Conservation (phyloP, 495 filamentous ascomycete species). For the Aspergillus cristatus region DNA sequence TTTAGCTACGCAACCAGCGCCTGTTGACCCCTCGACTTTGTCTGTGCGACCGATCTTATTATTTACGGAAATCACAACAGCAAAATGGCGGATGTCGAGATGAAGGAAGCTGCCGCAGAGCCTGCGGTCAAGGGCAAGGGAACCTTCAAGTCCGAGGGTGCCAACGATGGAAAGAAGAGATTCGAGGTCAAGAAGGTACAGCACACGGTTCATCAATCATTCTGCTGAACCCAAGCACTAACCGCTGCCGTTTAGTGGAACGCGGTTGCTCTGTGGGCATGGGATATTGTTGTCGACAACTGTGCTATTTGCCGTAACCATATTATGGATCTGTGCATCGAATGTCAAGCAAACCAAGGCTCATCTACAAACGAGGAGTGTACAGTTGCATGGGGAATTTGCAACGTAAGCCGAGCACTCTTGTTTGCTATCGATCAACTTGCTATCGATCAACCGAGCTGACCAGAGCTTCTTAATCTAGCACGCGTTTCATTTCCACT, state of each 20-base stretch:
- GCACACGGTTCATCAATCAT: background rate
- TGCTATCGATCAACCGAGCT: background rate
- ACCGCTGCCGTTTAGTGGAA: conserved; percentile 65
- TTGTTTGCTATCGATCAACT: conserved; percentile 1
- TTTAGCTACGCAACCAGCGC: too few relatives aligned
- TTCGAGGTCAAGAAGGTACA: conserved; percentile 98
- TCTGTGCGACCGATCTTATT: too few relatives aligned
- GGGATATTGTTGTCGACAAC: conserved; percentile 99
- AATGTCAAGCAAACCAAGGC: conserved; percentile 99
- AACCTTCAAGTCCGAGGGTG: conserved; percentile 46
- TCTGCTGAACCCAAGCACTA: conserved; percentile 3
- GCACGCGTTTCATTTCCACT: conserved; percentile 99
- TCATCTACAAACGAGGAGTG: conserved; percentile 96
- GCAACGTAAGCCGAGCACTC: conserved; percentile 62
- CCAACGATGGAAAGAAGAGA: conserved; percentile 71
- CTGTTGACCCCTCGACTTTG: too few relatives aligned
- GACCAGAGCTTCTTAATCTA: conserved; percentile 24
- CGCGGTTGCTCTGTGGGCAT: conserved; percentile 97
- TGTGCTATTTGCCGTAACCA: conserved; percentile 99
- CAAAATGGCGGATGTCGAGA: conserved; percentile 91
- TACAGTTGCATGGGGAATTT: conserved; percentile 98
- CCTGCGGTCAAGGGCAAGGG: conserved; percentile 50
- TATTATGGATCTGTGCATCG: conserved; percentile 99
- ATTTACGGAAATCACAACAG: background rate
- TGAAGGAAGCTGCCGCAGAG: conserved; percentile 68